phyloP scores from a whole-genome alignment of 176 grass and related monocot species.

The Hordeum marinum region DNA sequence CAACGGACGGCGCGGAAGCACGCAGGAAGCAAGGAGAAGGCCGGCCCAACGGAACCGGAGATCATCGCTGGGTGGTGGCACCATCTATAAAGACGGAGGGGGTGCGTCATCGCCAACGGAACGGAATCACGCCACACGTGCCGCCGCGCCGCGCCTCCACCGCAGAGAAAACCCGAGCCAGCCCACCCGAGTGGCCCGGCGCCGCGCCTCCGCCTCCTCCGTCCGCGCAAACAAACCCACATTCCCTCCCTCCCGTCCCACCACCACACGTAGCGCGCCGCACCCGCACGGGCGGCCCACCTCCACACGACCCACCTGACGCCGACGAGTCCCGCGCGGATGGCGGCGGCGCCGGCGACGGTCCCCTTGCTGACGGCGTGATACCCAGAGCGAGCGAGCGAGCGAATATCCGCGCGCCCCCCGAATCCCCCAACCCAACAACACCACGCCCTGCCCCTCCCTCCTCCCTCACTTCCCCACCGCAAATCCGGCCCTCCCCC shows the following conservation, averaged over 20 bases:
- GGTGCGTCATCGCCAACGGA: background rate
- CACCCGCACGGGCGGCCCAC: background rate
- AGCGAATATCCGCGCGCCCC: conserved; percentile 32
- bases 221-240: background rate
- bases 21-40: background rate
- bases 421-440: background rate
- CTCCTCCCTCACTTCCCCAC: background rate
- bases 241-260: background rate
- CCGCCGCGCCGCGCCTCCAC: conserved; percentile 14
- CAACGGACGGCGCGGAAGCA: background rate
- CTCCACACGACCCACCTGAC: background rate
- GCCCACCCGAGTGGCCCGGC: background rate
- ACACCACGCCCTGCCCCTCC: background rate
- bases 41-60: background rate
- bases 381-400: background rate
- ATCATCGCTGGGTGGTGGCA: background rate
- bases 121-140: background rate
- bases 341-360: conserved; percentile 22
- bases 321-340: background rate
- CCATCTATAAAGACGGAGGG: background rate
- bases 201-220: background rate
- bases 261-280: background rate
- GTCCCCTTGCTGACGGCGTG: conserved; percentile 4
- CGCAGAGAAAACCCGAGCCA: background rate
- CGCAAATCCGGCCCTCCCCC: conserved; percentile 12